Evolutionary conservation across 2,329 filamentous ascomycete species (phyloP), one percentile per base, ranked within the genome.

Genomic region (Venturiaceae sp.): DNA sequence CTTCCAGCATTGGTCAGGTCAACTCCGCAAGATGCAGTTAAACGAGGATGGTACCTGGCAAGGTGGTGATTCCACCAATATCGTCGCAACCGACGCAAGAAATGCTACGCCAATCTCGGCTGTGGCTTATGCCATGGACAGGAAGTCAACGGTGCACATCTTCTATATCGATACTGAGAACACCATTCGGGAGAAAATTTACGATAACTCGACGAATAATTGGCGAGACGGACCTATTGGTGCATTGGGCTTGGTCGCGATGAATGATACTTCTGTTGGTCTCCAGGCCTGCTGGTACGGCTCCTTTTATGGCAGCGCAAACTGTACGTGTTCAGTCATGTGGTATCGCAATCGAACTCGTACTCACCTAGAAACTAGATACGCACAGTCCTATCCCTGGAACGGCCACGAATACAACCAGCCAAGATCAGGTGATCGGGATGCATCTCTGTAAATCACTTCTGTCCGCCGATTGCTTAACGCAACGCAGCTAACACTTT

Each of bases 81-180:
- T 59, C n/a, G 37, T 59, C 21, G 58, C 58, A 3, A 56, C 50
- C 9, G 58, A 59, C 32, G 58, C 58, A 16, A 55, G 53, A 13
- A 59, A 59, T 50, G 58, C 33, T 1, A 59, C 58, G 11, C 58
- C 58, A 3, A 59, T 59, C 6, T 59, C 58, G 21, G 58, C 58
- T 6, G 58, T 59, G 34, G 53, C 58, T n/a, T 59, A 59, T 36
- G 58, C 58, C 14, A 57, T 59, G 58, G 58, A 59, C n/a, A 33
- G 30, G 13, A 57, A 46, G 34, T 53, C 58, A 14, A 57, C 52
- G 14, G 58, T 59, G 53, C 58, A 59, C 19, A 57, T 59, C 16
- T 59, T 59, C 53, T 59, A 59, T 23, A 59, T 59, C 19, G 58
- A 59, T 26, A 32, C 14, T 3, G 33, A 46, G 34, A 59, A 59